Base-by-base conservation (phyloP, 768 basidiomycete genomes). In the Scleroderma citrinum region DNA sequence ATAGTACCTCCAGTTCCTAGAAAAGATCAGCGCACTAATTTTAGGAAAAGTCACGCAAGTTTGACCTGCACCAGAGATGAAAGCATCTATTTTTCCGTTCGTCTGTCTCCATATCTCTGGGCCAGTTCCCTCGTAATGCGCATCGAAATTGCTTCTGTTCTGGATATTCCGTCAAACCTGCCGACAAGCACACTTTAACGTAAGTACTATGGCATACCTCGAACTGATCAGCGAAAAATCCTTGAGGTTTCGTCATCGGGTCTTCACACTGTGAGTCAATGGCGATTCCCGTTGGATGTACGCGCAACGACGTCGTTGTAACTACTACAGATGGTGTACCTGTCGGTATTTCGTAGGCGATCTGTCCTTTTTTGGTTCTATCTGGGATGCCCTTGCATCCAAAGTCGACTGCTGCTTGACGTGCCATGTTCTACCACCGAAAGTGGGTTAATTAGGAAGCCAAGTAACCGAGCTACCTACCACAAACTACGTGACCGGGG, bases 31-130 rank as follows among this genome's bases (percentile, higher is more conserved):
- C n/a, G n/a, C n/a, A n/a, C n/a, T n/a, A n/a, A n/a, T n/a, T n/a
- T n/a, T n/a, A n/a, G n/a, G n/a, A n/a, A n/a, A n/a, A n/a, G n/a
- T n/a, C n/a, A n/a, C n/a, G n/a, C n/a, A n/a, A n/a, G n/a, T n/a
- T 69, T 51, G 49, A 82, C 92, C 92, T 48, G 95, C 92, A 1
- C 95, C 95, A 24, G 85, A 81, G 36, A 98, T 84, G 59, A 97
- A 97, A 6, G 85, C 92, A 60, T 88, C 77, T 1, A 96, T 53
- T 23, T 70, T 69, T 11, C 93, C 93, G 59, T 83, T 85, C 7
- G 90, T 92, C 63, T 99, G 96, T 37, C 84, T 75, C 86, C 92
- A 92, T 30, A 98, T 90, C 71, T 98, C 96, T 0, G 92, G 93
- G 0, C 91, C 96, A 1, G 96, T 97, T 6, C 90, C 90, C 30